Percentiles rank a stretch among this genome's conserved stretches.
phyloP scores from a whole-genome alignment of 139 green algal genomes.

The Tetraselmis chui region DNA sequence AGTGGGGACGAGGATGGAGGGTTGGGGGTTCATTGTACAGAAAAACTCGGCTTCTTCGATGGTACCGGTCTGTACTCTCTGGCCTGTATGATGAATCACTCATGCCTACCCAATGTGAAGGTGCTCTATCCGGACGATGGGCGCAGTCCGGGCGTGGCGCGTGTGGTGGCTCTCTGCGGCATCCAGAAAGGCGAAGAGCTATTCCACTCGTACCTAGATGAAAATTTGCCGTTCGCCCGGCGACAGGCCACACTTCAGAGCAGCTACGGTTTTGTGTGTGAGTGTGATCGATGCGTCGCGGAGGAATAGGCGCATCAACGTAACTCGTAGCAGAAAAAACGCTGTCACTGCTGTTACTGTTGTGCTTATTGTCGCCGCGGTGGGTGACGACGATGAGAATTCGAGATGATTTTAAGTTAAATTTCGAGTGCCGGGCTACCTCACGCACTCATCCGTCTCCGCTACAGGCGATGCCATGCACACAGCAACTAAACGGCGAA shows the following conservation, averaged over 20 bases:
- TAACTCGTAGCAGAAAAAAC: no score
- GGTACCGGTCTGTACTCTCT: neutral
- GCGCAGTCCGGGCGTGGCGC: neutral
- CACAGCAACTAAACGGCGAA: no score
- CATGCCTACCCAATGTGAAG: neutral
- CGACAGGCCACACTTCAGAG: neutral
- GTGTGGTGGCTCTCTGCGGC: neutral
- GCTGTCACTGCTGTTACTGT: no score
- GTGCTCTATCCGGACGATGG: neutral
- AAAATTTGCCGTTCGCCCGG: neutral
- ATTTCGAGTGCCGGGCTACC: no score
- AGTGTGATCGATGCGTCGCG: neutral
- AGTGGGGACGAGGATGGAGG: neutral
- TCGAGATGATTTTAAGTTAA: no score
- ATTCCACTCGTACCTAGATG: neutral
- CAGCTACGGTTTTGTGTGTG: slow-evolving; percentile 1
- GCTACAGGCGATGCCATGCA: no score
- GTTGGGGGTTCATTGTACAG: neutral
- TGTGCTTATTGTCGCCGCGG: no score
- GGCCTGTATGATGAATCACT: slow-evolving; percentile 7
- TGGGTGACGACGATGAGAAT: no score
- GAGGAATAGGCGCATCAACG: neutral
- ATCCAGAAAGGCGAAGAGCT: neutral
- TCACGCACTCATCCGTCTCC: no score
- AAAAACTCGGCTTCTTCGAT: neutral